phyloP scores from a whole-genome alignment of 2,329 filamentous ascomycete genomes.

The Sporothrix mexicana region DNA sequence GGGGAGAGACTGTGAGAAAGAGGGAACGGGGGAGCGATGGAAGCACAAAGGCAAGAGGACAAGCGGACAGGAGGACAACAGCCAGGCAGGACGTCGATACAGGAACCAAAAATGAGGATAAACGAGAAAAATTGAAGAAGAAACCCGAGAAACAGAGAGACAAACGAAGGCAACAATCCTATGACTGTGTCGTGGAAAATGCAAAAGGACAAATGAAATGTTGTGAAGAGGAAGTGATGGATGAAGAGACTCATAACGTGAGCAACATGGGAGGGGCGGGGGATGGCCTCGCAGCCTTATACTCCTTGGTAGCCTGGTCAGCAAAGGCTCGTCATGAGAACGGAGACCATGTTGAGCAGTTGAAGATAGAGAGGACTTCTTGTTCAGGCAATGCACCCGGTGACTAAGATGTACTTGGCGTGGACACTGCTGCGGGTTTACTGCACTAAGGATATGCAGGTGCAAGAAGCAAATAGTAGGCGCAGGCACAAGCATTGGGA shows the following conservation, averaged over 20 bases:
- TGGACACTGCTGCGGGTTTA: conserved; percentile 41
- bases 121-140: neutral
- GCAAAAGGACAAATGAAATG: conserved; percentile 41
- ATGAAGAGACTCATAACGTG: conserved; percentile 40
- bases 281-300: conserved; percentile 63
- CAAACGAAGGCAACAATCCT: conserved; percentile 35
- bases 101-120: conserved; percentile 7
- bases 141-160: conserved; percentile 22
- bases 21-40: conserved; percentile 17
- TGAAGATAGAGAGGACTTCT: conserved; percentile 36
- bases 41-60: conserved; percentile 17
- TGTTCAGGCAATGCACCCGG: conserved; percentile 33
- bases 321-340: conserved; percentile 40
- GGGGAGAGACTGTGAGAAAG: neutral
- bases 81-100: conserved; percentile 9
- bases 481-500: conserved; percentile 32
- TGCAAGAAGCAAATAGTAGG: conserved; percentile 35
- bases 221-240: conserved; percentile 39
- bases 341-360: conserved; percentile 37
- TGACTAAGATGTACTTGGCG: conserved; percentile 37
- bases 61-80: conserved; percentile 9
- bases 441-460: conserved; percentile 36
- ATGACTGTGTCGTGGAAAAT: conserved; percentile 34
- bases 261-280: conserved; percentile 39
- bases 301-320: conserved; percentile 49